These are phyloP conservation scores for Sequoiadendron giganteum DNA, from an alignment of 75 land plant genomes.

Conservation along the genomic window DNA sequence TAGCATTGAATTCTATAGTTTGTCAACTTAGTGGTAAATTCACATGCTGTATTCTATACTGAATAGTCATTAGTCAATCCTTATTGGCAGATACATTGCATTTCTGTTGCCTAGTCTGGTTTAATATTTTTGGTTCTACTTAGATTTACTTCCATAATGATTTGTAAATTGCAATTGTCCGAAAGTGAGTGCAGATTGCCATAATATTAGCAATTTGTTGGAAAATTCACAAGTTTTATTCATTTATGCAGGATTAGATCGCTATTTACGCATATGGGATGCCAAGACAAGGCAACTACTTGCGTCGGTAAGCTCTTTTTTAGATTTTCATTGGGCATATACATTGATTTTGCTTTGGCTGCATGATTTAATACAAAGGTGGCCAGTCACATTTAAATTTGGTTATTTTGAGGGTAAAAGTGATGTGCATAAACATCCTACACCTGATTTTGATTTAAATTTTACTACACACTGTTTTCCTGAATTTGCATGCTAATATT, in stretches of 20 bases:
- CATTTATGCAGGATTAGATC: constrained; percentile 57
- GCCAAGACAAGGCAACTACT: constrained; percentile 63
- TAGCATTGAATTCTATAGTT: background rate
- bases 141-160: background rate
- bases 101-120: background rate
- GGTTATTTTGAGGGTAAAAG: background rate
- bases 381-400: background rate
- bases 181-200: constrained; percentile 7
- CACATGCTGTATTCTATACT: background rate
- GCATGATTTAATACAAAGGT: background rate
- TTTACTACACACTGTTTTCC: too few species aligned
- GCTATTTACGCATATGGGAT: constrained; percentile 80
- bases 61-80: background rate
- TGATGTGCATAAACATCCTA: background rate
- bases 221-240: background rate
- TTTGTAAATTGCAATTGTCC: background rate
- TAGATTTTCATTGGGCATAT: background rate
- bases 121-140: background rate
- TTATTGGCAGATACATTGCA: background rate
- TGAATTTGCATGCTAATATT: too few species aligned
- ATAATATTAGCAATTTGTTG: background rate
- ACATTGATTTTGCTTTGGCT: background rate
- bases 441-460: background rate
- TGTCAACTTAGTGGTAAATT: background rate
- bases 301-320: constrained; percentile 48